Conservation (phyloP, 176 grass and related monocot genomes). For the Zizania latifolia region DNA sequence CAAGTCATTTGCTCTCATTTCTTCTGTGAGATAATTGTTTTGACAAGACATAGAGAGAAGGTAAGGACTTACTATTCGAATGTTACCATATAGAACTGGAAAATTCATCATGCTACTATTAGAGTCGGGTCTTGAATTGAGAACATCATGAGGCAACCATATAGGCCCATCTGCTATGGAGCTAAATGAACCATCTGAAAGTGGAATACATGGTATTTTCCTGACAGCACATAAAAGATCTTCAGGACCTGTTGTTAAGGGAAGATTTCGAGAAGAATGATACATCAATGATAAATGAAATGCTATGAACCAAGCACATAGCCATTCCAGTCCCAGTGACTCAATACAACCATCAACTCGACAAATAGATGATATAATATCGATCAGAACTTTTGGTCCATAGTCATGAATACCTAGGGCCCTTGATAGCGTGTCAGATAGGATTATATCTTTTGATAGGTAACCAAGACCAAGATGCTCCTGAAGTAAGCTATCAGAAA, state of each 20-base stretch:
- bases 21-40: slow-evolving; percentile 49
- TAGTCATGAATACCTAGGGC: slow-evolving; percentile 73
- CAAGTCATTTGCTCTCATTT: slow-evolving; percentile 54
- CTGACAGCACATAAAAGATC: slow-evolving; percentile 56
- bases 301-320: slow-evolving; percentile 76
- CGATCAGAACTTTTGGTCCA: slow-evolving; percentile 69
- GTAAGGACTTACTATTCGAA: slow-evolving; percentile 59
- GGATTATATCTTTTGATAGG: slow-evolving; percentile 66
- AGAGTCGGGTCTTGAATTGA: slow-evolving; percentile 43
- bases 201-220: slow-evolving; percentile 77
- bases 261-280: slow-evolving; percentile 46
- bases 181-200: slow-evolving; percentile 82
- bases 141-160: slow-evolving; percentile 78
- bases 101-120: slow-evolving; percentile 61
- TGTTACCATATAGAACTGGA: slow-evolving; percentile 56
- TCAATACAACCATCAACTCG: slow-evolving; percentile 47
- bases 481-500: slow-evolving; percentile 73
- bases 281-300: slow-evolving; percentile 50
- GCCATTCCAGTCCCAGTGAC: slow-evolving; percentile 73
- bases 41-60: slow-evolving; percentile 50
- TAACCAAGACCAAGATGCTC: slow-evolving; percentile 81
- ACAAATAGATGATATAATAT: slow-evolving; percentile 72
- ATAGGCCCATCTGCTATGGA: slow-evolving; percentile 75
- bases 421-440: slow-evolving; percentile 79
- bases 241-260: slow-evolving; percentile 40